Evolutionary conservation across 1,284 basidiomycete species (phyloP).

Genomic region (Cutaneotrichosporon cutaneum): DNA sequence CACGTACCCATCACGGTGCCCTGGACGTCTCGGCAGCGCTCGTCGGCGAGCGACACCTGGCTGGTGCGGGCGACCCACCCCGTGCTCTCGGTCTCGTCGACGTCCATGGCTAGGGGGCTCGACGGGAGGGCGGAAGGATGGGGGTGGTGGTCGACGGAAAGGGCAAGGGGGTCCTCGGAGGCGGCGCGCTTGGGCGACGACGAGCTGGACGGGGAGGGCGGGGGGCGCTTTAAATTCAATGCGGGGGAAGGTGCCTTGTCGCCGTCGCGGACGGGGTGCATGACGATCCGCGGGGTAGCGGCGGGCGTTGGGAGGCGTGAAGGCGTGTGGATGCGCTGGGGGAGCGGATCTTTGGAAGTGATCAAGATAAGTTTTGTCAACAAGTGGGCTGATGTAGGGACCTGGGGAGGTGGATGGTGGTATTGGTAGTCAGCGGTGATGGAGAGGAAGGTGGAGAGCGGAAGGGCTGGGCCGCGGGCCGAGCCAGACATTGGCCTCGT

Average conservation of each 20-base stretch:
- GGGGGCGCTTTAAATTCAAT: constrained; percentile 34
- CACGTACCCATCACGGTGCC: constrained; percentile 20
- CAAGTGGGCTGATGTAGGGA: too few relatives aligned
- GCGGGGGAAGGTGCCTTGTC: constrained; percentile 2
- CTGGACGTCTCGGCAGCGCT: constrained; percentile 11
- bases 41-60: constrained; percentile 38
- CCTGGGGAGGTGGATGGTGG: background rate
- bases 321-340: background rate
- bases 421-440: background rate
- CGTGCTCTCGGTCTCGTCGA: constrained; percentile 22
- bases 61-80: constrained; percentile 44
- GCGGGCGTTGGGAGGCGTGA: background rate
- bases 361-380: too few relatives aligned
- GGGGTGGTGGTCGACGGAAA: background rate
- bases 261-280: constrained; percentile 17
- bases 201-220: constrained; percentile 34
- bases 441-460: too few relatives aligned
- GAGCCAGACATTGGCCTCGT: background rate
- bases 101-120: constrained; percentile 30
- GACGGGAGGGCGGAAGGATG: constrained; percentile 16
- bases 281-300: constrained; percentile 9
- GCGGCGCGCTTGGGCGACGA: constrained; percentile 49
- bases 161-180: constrained; percentile 40
- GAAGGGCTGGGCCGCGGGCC: too few relatives aligned
- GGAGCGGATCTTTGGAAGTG: too few relatives aligned